Evolutionary conservation across 306 rosid genomes (phyloP).

Genomic region (Fragaria iinumae): DNA sequence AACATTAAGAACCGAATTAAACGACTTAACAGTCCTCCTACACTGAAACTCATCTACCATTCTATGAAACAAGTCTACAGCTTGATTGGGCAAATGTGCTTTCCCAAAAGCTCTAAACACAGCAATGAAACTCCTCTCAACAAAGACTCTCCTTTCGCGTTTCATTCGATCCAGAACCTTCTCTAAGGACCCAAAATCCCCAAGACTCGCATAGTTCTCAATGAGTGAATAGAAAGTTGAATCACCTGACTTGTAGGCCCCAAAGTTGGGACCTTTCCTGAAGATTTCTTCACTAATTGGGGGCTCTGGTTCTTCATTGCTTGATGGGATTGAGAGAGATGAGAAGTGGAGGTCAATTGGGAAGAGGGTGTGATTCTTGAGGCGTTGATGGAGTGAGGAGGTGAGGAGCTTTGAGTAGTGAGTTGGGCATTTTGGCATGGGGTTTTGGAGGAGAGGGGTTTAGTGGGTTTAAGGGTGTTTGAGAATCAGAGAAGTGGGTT

Average conservation of each 20-base stretch:
- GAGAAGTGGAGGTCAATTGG: slow-evolving; percentile 19
- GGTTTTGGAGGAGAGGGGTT: slow-evolving; percentile 20
- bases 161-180: slow-evolving; percentile 63
- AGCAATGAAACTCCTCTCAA: slow-evolving; percentile 56
- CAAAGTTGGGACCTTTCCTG: slow-evolving; percentile 52
- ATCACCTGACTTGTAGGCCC: slow-evolving; percentile 77
- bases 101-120: slow-evolving; percentile 82
- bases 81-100: slow-evolving; percentile 72
- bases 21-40: slow-evolving; percentile 67
- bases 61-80: slow-evolving; percentile 68
- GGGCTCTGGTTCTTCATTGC: slow-evolving; percentile 26
- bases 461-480: neutral
- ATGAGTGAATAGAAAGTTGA: slow-evolving; percentile 71
- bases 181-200: slow-evolving; percentile 60
- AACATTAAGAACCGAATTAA: slow-evolving; percentile 91
- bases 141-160: slow-evolving; percentile 55
- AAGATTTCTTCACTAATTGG: slow-evolving; percentile 54
- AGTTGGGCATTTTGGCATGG: slow-evolving; percentile 51
- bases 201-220: slow-evolving; percentile 50
- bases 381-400: slow-evolving; percentile 24
- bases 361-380: slow-evolving; percentile 12
- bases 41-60: slow-evolving; percentile 76
- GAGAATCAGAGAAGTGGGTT: slow-evolving; percentile 1
- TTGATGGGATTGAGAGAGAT: slow-evolving; percentile 23
- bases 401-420: slow-evolving; percentile 35